These are phyloP conservation scores for Suillus clintonianus DNA, from an alignment of 768 basidiomycete genomes.

Conservation along the genomic window DNA sequence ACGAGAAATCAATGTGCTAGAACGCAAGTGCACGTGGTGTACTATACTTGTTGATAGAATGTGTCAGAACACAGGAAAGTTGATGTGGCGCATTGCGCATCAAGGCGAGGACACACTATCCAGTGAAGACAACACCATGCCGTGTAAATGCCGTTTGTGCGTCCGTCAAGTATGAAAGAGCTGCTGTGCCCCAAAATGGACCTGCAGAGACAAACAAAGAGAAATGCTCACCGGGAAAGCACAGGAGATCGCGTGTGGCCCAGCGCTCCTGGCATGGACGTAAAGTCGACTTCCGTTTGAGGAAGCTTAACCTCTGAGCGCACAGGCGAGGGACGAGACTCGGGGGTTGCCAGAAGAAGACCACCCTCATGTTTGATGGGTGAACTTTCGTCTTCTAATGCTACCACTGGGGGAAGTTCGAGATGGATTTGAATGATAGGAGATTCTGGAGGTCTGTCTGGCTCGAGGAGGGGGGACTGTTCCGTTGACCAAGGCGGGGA, in stretches of 20 bases:
- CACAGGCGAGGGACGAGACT: conserved; percentile 12
- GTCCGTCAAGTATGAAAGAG: not conserved
- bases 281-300: conserved; percentile 9
- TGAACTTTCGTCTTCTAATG: conserved; percentile 22
- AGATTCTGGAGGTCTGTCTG: conserved; percentile 12
- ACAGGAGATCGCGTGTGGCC: conserved; percentile 35
- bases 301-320: conserved; percentile 15
- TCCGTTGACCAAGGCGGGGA: conserved; percentile 23
- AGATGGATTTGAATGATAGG: conserved; percentile 9
- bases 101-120: not conserved
- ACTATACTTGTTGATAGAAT: conserved; percentile 15
- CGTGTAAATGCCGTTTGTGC: not conserved
- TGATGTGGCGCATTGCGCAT: conserved; percentile 4
- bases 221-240: conserved; percentile 27
- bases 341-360: conserved; percentile 16
- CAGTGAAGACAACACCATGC: not conserved
- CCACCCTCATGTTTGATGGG: conserved; percentile 30
- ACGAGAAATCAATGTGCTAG: not conserved
- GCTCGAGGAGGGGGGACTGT: conserved; percentile 5
- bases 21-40: conserved; percentile 16
- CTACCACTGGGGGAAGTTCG: conserved; percentile 13
- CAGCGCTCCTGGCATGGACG: conserved; percentile 1
- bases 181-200: not conserved
- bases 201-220: not conserved
- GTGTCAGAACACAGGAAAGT: not conserved